These are phyloP conservation scores for Domatiomyces globalis DNA, from an alignment of 2,329 filamentous ascomycete species.

Conservation along the genomic window DNA sequence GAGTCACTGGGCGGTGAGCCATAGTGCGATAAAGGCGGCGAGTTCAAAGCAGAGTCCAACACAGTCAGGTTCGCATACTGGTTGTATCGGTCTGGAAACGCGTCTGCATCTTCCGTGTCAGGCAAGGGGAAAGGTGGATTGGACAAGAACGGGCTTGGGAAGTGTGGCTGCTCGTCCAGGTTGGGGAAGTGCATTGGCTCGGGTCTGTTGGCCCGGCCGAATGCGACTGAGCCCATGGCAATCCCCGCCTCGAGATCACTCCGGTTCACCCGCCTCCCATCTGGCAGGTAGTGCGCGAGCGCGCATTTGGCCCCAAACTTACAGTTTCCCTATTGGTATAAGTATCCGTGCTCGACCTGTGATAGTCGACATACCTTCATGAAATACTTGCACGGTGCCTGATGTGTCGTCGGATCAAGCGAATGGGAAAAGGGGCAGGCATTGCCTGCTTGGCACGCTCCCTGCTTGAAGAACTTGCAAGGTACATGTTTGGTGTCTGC, in stretches of 20 bases:
- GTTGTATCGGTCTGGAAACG: constrained; percentile 20
- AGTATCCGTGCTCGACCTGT: constrained; percentile 8
- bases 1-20: constrained; percentile 72
- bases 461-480: constrained; percentile 98
- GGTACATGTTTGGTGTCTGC: constrained; percentile 91
- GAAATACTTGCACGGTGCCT: constrained; percentile 92
- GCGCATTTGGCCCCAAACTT: constrained; percentile 98
- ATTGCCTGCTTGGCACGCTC: constrained; percentile 87
- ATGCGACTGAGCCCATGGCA: constrained; percentile 34
- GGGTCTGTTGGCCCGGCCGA: constrained; percentile 33
- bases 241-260: constrained; percentile 35
- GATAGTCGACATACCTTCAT: constrained; percentile 56
- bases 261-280: constrained; percentile 81
- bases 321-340: constrained; percentile 66
- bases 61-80: constrained; percentile 38
- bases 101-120: constrained; percentile 29
- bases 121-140: constrained; percentile 30
- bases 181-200: constrained; percentile 49
- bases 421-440: constrained; percentile 96
- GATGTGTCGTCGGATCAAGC: constrained; percentile 68
- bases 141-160: constrained; percentile 20
- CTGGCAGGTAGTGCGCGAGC: constrained; percentile 85
- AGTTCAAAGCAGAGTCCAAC: constrained; percentile 46
- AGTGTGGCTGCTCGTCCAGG: constrained; percentile 48
- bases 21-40: constrained; percentile 50